A percentile compares a stretch with the other conserved stretches of the same genome.
These are phyloP conservation scores for Litsea cubeba DNA, from an alignment of 164 flowering plant genomes.

Conservation along the genomic window DNA sequence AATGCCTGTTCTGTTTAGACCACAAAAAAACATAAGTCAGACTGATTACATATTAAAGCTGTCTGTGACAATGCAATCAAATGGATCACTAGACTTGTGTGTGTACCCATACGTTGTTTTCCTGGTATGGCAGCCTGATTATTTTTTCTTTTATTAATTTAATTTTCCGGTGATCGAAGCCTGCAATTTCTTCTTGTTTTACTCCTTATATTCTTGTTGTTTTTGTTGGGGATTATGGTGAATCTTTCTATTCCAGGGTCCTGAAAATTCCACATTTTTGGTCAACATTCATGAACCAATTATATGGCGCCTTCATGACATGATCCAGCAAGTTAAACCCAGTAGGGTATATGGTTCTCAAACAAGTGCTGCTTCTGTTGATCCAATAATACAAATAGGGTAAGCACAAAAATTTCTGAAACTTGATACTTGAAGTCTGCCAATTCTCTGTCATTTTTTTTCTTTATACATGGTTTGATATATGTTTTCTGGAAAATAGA, in stretches of 20 bases:
- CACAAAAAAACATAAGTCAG: slow-evolving; percentile 72
- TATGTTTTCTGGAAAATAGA: slow-evolving; percentile 33
- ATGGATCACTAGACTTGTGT: slow-evolving; percentile 70
- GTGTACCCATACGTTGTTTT: slow-evolving; percentile 89
- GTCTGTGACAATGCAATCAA: slow-evolving; percentile 71
- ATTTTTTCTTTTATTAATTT: neutral
- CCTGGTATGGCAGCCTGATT: slow-evolving; percentile 37
- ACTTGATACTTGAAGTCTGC: neutral
- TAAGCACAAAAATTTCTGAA: slow-evolving; percentile 23
- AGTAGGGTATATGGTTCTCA: slow-evolving; percentile 44
- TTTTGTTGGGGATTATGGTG: neutral
- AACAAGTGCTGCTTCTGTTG: slow-evolving; percentile 84
- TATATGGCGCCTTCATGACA: slow-evolving; percentile 97
- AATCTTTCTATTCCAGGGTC: slow-evolving; percentile 49
- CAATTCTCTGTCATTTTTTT: neutral
- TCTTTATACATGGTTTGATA: slow-evolving; percentile 8
- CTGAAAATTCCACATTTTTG: slow-evolving; percentile 74
- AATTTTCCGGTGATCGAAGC: neutral
- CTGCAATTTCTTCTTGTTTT: neutral
- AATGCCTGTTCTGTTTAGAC: slow-evolving; percentile 95
- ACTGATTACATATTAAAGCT: slow-evolving; percentile 70
- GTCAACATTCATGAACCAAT: slow-evolving; percentile 95
- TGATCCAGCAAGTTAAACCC: slow-evolving; percentile 77
- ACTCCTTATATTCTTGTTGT: neutral
- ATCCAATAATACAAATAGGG: slow-evolving; percentile 92